Percentiles rank a stretch among this genome's conserved stretches.
phyloP scores from a whole-genome alignment of 2,329 filamentous ascomycete genomes.

The Akanthomyces uredinophilus region DNA sequence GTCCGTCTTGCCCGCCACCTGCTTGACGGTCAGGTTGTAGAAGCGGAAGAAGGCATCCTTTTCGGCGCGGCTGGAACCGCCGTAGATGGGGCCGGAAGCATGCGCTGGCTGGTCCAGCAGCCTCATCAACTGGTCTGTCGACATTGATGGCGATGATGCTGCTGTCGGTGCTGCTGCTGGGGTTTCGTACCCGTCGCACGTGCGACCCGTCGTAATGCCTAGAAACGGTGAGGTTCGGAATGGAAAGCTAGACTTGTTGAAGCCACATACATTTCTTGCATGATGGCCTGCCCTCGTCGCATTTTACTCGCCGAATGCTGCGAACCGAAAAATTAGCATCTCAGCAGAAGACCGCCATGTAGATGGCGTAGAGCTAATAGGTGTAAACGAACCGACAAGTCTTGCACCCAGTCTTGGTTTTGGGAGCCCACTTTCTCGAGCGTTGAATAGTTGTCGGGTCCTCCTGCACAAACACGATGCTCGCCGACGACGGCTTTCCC shows the following conservation, averaged over 20 bases:
- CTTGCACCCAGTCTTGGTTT: slow-evolving; percentile 11
- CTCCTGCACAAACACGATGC: slow-evolving; percentile 6
- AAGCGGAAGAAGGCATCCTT: slow-evolving; percentile 14
- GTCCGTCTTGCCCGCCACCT: slow-evolving; percentile 8
- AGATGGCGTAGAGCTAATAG: background rate
- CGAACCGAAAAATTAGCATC: background rate
- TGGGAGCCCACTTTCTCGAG: slow-evolving; percentile 9
- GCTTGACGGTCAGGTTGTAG: slow-evolving; percentile 9
- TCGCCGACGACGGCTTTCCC: background rate
- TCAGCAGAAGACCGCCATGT: background rate
- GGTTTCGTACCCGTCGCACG: slow-evolving; percentile 1
- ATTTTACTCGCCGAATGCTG: slow-evolving; percentile 7
- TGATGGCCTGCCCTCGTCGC: slow-evolving; percentile 6
- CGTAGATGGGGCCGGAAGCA: slow-evolving; percentile 3
- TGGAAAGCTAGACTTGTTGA: background rate
- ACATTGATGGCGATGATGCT: background rate
- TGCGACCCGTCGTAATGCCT: slow-evolving; percentile 2
- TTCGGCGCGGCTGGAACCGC: slow-evolving; percentile 4
- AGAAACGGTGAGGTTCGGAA: background rate
- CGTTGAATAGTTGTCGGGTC: slow-evolving; percentile 4
- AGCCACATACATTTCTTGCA: slow-evolving; percentile 7
- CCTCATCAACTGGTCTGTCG: background rate
- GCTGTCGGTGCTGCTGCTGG: background rate
- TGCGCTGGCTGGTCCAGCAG: slow-evolving; percentile 2
- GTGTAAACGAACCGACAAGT: slow-evolving; percentile 9